A percentile compares a stretch with the other conserved stretches of the same genome.
These are phyloP conservation scores for Suillus occidentalis DNA, from an alignment of 768 basidiomycete species.

Conservation along the genomic window DNA sequence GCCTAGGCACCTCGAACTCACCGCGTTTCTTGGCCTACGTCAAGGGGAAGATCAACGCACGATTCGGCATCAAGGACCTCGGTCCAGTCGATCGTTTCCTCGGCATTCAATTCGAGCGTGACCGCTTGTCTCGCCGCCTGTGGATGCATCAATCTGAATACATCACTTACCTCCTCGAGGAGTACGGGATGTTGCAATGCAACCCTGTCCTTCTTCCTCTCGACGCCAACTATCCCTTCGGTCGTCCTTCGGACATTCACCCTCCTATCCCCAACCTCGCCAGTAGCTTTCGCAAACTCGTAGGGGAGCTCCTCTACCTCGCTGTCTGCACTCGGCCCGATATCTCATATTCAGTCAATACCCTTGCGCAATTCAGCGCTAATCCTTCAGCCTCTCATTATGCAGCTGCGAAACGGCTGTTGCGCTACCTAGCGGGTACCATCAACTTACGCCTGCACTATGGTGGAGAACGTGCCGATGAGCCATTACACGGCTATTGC, in stretches of 20 bases:
- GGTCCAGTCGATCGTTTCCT: background rate
- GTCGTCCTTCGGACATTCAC: accelerated
- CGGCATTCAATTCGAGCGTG: background rate
- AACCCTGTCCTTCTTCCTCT: background rate
- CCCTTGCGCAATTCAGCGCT: background rate
- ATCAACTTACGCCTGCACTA: background rate
- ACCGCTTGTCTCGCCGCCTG: background rate
- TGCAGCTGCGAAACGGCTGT: background rate
- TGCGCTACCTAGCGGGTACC: background rate
- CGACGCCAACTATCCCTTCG: background rate
- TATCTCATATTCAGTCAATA: background rate
- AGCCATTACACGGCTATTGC: background rate
- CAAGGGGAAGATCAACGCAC: background rate
- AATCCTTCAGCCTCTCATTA: background rate
- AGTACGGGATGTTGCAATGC: slow-evolving; percentile 36
- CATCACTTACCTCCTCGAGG: background rate
- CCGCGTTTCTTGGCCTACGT: background rate
- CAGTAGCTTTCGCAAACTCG: background rate
- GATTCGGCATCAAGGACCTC: background rate
- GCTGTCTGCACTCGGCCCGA: background rate
- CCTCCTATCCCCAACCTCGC: background rate
- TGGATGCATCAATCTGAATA: background rate
- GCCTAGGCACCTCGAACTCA: background rate
- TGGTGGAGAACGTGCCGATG: background rate
- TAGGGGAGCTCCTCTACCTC: background rate